Evolutionary conservation across 2,329 filamentous ascomycete species (phyloP).

Genomic region (Microsporum ferrugineum): DNA sequence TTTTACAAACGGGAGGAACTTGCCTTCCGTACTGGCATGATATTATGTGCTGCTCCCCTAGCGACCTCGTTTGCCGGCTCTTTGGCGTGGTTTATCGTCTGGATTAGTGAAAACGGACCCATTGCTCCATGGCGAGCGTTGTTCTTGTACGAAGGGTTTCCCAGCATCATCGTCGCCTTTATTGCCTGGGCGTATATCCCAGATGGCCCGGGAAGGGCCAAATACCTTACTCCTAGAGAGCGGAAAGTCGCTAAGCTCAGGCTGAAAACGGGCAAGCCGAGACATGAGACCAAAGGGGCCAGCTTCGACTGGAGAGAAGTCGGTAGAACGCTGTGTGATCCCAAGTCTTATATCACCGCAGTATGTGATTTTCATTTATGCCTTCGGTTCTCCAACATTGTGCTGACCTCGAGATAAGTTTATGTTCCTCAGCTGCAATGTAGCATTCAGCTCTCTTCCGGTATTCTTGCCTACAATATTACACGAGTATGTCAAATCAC

Average conservation of each 20-base stretch:
- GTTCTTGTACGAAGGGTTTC: slow-evolving; percentile 76
- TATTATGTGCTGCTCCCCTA: slow-evolving; percentile 61
- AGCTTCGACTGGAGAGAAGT: slow-evolving; percentile 48
- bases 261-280: slow-evolving; percentile 38
- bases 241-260: slow-evolving; percentile 60
- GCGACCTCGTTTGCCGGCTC: slow-evolving; percentile 61
- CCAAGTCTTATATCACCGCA: slow-evolving; percentile 62
- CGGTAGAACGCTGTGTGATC: slow-evolving; percentile 49
- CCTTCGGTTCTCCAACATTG: background rate
- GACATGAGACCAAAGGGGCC: slow-evolving; percentile 21
- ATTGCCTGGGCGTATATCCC: slow-evolving; percentile 66
- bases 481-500: slow-evolving; percentile 35
- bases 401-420: slow-evolving; percentile 24
- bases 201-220: slow-evolving; percentile 57
- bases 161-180: slow-evolving; percentile 62
- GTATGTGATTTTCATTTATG: slow-evolving; percentile 23
- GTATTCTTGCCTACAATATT: slow-evolving; percentile 79
- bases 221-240: slow-evolving; percentile 52
- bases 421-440: slow-evolving; percentile 82
- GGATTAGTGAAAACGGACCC: slow-evolving; percentile 51
- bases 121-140: slow-evolving; percentile 77
- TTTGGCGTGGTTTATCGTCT: slow-evolving; percentile 65
- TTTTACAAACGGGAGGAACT: slow-evolving; percentile 59
- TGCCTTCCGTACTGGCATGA: slow-evolving; percentile 73
- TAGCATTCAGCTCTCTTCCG: slow-evolving; percentile 76